Evolutionary conservation across 768 basidiomycete species (phyloP).

Genomic region (Termitomyces sp.): DNA sequence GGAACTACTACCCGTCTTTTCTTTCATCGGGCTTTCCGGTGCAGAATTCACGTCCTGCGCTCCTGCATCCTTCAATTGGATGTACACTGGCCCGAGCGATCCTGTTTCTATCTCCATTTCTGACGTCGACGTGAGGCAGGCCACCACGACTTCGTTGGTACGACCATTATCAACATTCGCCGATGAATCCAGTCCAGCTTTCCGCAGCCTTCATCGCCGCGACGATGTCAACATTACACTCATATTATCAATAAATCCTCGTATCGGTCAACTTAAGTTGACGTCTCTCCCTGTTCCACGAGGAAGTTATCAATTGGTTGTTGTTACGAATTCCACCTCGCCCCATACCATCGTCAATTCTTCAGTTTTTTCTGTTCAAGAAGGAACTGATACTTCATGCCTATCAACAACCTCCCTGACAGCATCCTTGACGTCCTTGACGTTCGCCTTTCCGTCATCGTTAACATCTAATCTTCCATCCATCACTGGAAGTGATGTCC

Average conservation of each 20-base stretch:
- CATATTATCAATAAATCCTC: conserved; percentile 25
- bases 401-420: conserved; percentile 17
- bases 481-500: conserved; percentile 13
- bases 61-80: conserved; percentile 31
- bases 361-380: conserved; percentile 26
- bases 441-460: conserved; percentile 9
- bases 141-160: conserved; percentile 1
- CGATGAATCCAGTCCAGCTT: not conserved
- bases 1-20: conserved; percentile 14
- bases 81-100: conserved; percentile 29
- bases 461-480: conserved; percentile 17
- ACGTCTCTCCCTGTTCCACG: conserved; percentile 38
- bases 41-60: conserved; percentile 23
- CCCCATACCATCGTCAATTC: conserved; percentile 14
- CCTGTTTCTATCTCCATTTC: conserved; percentile 33
- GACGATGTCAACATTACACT: conserved; percentile 21
- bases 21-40: conserved; percentile 15
- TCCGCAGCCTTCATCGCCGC: conserved; percentile 11
- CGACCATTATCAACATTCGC: conserved; percentile 6
- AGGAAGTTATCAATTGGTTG: conserved; percentile 45
- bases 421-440: conserved; percentile 3
- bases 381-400: conserved; percentile 32
- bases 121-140: conserved; percentile 31
- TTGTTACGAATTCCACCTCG: conserved; percentile 20
- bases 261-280: conserved; percentile 35